Evolutionary conservation across 257 asterid genomes (phyloP), one percentile per base, ranked within the genome.

Genomic region (Gentiana straminea): DNA sequence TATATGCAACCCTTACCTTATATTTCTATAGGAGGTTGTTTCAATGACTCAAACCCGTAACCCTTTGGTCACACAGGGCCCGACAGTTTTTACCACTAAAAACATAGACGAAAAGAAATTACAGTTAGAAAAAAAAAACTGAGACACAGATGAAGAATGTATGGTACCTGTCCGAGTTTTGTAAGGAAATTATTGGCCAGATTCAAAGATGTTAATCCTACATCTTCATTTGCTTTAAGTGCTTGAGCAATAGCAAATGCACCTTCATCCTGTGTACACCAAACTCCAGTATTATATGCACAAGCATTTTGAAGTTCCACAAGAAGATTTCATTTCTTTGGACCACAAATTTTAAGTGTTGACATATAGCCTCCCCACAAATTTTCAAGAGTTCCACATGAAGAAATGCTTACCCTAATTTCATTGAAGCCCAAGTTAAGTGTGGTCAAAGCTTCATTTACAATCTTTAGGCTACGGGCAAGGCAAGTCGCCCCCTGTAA

Each of bases 381-480:
- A 39, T 8, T 39, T 39, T 4, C 4, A 55, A 55, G 41, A 33
- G 35, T 53, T 59, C 24, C 43, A 4, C 24, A 55, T 38, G 37
- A 46, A 65, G 37, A 39, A 51, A 45, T 51, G 35, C 90, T 10
- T 81, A 87, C 98, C 64, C 98, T 75, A 72, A 91, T 91, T 69
- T 91, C 98, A 62, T 91, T 91, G 70, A 84, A 87, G 61, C 98
- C 98, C 51, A 91, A 92, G 73, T 91, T 85, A 53, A 91, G 92
- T 13, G 88, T 80, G 2, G 76, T 72, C 75, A 91, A 77, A 56
- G 89, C 77, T 73, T 91, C 98, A 66, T 91, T 91, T 11, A 91
- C 94, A 60, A 87, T 89, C 72, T 77, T 91, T 73, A 91, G 79
- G 79, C 98, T 87, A 50, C 83, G 96, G 64, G 98, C 98, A 63